phyloP scores from a whole-genome alignment of 495 filamentous ascomycete genomes.

The Cryomyces minteri region DNA sequence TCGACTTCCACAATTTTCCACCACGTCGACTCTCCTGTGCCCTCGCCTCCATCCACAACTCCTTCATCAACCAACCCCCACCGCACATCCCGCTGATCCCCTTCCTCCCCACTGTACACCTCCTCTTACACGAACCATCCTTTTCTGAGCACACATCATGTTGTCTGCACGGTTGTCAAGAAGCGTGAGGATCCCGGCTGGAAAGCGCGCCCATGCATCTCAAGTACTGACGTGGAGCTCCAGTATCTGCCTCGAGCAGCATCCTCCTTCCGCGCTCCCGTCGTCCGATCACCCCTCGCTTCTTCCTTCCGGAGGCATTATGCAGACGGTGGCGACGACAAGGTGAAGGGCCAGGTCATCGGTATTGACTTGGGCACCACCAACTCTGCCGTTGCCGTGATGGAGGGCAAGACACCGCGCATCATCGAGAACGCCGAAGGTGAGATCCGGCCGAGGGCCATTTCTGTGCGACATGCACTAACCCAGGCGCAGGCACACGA shows the following conservation, averaged over 20 bases:
- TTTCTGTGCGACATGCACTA: slow-evolving; percentile 4
- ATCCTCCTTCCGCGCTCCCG: slow-evolving; percentile 33
- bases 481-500: slow-evolving; percentile 46
- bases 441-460: slow-evolving; percentile 24
- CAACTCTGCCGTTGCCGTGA: slow-evolving; percentile 92
- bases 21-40: too few relatives aligned
- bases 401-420: slow-evolving; percentile 88
- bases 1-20: too few relatives aligned
- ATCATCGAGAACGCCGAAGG: slow-evolving; percentile 98
- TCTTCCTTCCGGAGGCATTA: slow-evolving; percentile 56
- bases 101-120: too few relatives aligned
- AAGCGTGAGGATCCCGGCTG: slow-evolving; percentile 44
- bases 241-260: slow-evolving; percentile 48
- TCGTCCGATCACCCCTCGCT: slow-evolving; percentile 31
- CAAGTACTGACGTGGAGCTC: slow-evolving; percentile 9
- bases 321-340: slow-evolving; percentile 40
- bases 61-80: too few relatives aligned
- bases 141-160: slow-evolving; percentile 25
- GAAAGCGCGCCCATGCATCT: slow-evolving; percentile 10
- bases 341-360: slow-evolving; percentile 90
- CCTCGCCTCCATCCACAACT: too few relatives aligned
- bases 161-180: slow-evolving; percentile 43
- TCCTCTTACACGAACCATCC: too few relatives aligned
- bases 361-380: slow-evolving; percentile 98
- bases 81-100: too few relatives aligned